phyloP scores from a whole-genome alignment of 192 early-diverging fungal genomes.

The Pilaira anomala region DNA sequence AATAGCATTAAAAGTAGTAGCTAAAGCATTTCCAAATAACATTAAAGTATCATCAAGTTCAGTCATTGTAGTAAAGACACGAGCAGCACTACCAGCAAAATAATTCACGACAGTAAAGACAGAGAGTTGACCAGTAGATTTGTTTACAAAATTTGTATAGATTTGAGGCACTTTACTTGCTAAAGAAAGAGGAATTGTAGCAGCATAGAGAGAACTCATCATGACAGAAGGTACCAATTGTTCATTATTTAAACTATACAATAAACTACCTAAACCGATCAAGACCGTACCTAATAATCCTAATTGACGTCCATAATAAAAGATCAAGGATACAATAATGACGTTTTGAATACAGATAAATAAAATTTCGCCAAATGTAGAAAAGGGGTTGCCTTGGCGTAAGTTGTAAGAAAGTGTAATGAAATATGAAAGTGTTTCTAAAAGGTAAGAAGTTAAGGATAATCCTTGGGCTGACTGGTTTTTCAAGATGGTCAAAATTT shows the following conservation, averaged over 20 bases:
- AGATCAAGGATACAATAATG: conserved; percentile 68
- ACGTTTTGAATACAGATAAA: conserved; percentile 87
- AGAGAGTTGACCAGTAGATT: conserved; percentile 87
- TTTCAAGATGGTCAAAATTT: conserved; percentile 87
- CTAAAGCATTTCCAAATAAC: conserved; percentile 64
- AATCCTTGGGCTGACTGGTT: conserved; percentile 74
- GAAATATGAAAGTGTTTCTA: conserved; percentile 80
- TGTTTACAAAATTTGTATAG: conserved; percentile 73
- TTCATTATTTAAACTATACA: conserved; percentile 52
- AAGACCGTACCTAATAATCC: conserved; percentile 44
- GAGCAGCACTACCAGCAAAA: conserved; percentile 79
- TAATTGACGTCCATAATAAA: conserved; percentile 50
- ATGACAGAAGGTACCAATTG: conserved; percentile 42
- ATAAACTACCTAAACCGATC: conserved; percentile 34
- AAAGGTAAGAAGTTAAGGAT: conserved; percentile 70
- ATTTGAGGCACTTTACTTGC: conserved; percentile 91
- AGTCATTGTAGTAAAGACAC: conserved; percentile 89
- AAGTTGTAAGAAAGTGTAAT: conserved; percentile 86
- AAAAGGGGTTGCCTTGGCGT: conserved; percentile 81
- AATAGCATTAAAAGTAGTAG: conserved; percentile 72
- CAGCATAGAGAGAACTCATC: conserved; percentile 66
- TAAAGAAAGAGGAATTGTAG: conserved; percentile 76
- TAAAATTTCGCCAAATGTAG: conserved; percentile 80
- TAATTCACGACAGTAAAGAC: conserved; percentile 88
- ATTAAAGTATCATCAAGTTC: conserved; percentile 85